These are phyloP conservation scores for Ceratocystis cubensis DNA, from an alignment of 2,329 filamentous ascomycete species.

Conservation along the genomic window DNA sequence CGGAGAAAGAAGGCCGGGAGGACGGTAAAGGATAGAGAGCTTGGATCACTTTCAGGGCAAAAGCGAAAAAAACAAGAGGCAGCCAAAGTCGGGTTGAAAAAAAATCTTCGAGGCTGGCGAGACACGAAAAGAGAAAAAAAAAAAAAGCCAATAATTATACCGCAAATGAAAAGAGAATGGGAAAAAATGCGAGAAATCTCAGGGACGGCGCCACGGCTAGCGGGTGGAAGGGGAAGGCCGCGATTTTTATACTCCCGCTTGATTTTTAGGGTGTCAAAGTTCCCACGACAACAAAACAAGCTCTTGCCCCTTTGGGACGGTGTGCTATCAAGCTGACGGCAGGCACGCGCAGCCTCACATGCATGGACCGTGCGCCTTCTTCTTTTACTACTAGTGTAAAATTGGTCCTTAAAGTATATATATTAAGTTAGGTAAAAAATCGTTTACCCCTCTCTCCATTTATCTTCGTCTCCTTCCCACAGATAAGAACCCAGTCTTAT, in stretches of 20 bases:
- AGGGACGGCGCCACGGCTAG: not conserved
- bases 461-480: too few species aligned
- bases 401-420: too few species aligned
- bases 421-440: too few species aligned
- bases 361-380: not conserved
- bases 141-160: not conserved
- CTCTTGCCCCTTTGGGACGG: constrained; percentile 6
- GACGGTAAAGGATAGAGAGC: not conserved
- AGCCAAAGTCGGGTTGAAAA: not conserved
- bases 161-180: not conserved
- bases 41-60: not conserved
- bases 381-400: too few species aligned
- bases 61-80: not conserved
- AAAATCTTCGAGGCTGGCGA: not conserved
- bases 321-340: not conserved
- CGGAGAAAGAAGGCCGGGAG: not conserved
- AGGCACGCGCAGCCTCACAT: constrained; percentile 10
- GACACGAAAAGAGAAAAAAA: not conserved
- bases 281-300: constrained; percentile 8
- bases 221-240: not conserved
- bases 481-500: too few species aligned
- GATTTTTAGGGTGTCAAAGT: not conserved
- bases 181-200: not conserved
- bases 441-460: too few species aligned
- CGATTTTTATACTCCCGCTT: constrained; percentile 1